Evolutionary conservation across 768 basidiomycete genomes (phyloP).

Genomic region (Amanita inopinata): DNA sequence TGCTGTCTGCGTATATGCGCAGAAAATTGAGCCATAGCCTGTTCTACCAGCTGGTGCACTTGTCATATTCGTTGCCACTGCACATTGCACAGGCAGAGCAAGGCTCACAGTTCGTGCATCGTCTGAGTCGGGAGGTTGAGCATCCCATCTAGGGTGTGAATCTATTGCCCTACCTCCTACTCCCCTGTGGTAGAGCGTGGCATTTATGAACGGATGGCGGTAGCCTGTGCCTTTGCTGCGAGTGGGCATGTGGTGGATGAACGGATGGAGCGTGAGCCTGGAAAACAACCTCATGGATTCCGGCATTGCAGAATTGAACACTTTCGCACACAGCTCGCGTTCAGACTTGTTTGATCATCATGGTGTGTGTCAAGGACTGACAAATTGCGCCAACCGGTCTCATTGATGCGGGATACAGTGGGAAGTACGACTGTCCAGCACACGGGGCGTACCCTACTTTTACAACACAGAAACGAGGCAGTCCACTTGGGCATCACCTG

Average conservation of each 20-base stretch:
- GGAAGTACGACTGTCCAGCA: conserved; percentile 85
- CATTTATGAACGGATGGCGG: conserved; percentile 41
- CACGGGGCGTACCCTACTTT: conserved; percentile 77
- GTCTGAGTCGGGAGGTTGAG: conserved; percentile 20
- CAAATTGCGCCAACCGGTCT: not conserved
- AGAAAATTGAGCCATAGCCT: conserved; percentile 41
- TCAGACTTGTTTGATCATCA: conserved; percentile 3
- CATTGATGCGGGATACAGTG: conserved; percentile 27
- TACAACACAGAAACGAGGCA: conserved; percentile 62
- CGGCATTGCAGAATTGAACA: too few species aligned
- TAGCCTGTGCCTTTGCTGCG: conserved; percentile 22
- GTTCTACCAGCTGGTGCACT: conserved; percentile 29
- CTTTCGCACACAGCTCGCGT: not conserved
- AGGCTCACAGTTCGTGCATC: conserved; percentile 36
- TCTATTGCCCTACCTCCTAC: conserved; percentile 38
- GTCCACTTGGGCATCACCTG: conserved; percentile 77
- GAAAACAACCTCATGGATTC: not conserved
- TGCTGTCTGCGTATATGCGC: conserved; percentile 28
- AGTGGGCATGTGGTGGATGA: too few species aligned
- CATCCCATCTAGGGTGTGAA: too few species aligned
- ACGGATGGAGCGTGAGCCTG: too few species aligned
- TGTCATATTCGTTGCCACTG: too few species aligned
- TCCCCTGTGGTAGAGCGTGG: conserved; percentile 31
- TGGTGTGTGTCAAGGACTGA: conserved; percentile 9
- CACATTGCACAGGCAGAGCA: not conserved